Conservation (phyloP, 495 filamentous ascomycete genomes). For the Neurospora sp. region DNA sequence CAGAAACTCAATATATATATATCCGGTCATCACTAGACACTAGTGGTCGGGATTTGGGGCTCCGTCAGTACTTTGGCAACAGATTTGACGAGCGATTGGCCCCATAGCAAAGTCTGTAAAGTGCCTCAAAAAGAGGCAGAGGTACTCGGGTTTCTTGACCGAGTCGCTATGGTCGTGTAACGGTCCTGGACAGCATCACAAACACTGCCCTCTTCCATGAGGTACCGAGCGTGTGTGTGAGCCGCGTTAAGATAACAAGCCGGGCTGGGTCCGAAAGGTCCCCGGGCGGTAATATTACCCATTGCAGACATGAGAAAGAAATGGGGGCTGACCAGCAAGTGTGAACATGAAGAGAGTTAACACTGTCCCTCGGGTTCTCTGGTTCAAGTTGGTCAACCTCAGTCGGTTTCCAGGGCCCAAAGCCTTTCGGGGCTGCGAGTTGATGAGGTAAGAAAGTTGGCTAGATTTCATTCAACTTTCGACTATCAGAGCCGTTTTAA, state of each 20-base stretch:
- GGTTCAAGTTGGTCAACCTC: not conserved
- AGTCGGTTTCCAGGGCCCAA: not conserved
- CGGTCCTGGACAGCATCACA: not conserved
- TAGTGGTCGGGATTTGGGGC: not conserved
- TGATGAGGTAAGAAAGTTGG: not conserved
- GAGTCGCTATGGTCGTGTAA: not conserved
- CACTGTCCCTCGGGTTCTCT: not conserved
- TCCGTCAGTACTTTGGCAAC: not conserved
- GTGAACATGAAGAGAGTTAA: not conserved
- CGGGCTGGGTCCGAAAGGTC: not conserved
- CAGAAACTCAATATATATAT: not conserved
- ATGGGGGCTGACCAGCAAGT: not conserved
- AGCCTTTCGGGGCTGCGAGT: not conserved
- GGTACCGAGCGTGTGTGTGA: not conserved
- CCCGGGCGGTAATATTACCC: not conserved
- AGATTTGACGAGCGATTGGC: not conserved
- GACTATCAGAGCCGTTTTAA: not conserved
- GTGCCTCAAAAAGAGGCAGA: not conserved
- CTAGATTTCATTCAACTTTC: not conserved
- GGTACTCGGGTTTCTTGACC: not conserved
- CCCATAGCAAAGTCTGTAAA: not conserved
- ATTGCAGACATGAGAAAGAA: not conserved
- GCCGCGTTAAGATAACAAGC: not conserved
- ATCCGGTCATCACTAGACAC: not conserved
- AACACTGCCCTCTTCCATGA: not conserved